A percentile compares a stretch with the other conserved stretches of the same genome.
phyloP scores from a whole-genome alignment of 768 basidiomycete species.

The Dentipellis fragilis region DNA sequence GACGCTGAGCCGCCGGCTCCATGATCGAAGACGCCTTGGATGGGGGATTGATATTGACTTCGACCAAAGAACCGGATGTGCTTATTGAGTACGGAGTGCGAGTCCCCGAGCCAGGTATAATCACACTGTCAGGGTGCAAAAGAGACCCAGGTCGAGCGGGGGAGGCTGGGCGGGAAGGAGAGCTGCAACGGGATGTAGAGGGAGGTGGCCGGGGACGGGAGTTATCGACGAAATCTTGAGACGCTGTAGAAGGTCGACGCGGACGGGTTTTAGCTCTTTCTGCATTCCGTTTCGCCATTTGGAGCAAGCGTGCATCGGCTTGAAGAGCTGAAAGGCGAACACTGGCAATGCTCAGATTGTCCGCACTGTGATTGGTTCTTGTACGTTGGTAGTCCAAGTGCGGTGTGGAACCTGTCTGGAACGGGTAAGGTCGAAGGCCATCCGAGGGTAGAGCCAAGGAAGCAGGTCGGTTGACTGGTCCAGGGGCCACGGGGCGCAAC shows the following conservation, averaged over 20 bases:
- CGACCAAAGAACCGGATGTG: background rate
- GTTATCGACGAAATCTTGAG: background rate
- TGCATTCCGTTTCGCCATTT: background rate
- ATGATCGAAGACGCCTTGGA: background rate
- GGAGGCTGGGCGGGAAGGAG: background rate
- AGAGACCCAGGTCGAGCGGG: background rate
- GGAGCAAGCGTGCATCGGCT: background rate
- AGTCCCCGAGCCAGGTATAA: background rate
- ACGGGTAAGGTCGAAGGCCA: background rate
- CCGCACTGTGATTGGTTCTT: background rate
- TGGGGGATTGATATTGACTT: background rate
- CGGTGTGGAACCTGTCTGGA: background rate
- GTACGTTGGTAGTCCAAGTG: background rate
- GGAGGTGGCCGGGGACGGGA: background rate
- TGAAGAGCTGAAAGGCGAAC: background rate
- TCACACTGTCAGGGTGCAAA: background rate
- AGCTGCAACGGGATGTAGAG: background rate
- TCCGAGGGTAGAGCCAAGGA: background rate
- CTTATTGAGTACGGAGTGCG: background rate
- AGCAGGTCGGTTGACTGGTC: background rate
- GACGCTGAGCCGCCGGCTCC: background rate
- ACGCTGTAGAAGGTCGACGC: background rate
- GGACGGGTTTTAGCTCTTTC: background rate
- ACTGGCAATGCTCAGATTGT: background rate
- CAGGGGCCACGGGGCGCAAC: background rate